phyloP scores from a whole-genome alignment of 495 filamentous ascomycete genomes.

The Lepidopterella palustris region DNA sequence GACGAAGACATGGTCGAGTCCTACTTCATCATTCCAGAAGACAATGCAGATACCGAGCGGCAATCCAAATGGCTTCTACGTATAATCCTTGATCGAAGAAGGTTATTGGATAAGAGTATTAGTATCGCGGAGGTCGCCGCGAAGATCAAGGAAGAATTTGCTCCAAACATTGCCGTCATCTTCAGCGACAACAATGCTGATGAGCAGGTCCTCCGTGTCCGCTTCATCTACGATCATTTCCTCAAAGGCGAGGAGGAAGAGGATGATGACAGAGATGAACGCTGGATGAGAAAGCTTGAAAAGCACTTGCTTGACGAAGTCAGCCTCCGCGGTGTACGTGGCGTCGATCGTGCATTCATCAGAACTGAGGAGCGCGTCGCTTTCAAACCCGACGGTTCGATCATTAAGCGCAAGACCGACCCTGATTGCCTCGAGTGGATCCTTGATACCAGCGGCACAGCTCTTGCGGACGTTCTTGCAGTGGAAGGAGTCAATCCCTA shows the following conservation, averaged over 20 bases:
- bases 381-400: constrained; percentile 56
- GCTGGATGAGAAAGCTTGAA: constrained; percentile 85
- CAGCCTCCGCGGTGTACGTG: constrained; percentile 80
- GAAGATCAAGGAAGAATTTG: constrained; percentile 80
- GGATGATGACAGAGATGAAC: constrained; percentile 74
- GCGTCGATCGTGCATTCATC: constrained; percentile 87
- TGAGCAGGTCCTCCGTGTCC: constrained; percentile 87
- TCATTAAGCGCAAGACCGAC: constrained; percentile 63
- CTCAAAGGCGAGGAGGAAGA: constrained; percentile 62
- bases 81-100: constrained; percentile 85
- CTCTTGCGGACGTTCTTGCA: constrained; percentile 71
- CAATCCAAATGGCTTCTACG: constrained; percentile 95
- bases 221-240: constrained; percentile 51
- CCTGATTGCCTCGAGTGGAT: constrained; percentile 82
- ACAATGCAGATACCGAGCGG: constrained; percentile 61
- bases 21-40: constrained; percentile 92
- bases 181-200: constrained; percentile 98
- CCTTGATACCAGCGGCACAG: constrained; percentile 85
- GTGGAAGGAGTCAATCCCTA: constrained; percentile 83
- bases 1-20: constrained; percentile 94
- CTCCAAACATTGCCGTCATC: constrained; percentile 82
- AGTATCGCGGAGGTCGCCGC: constrained; percentile 87
- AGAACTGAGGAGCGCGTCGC: constrained; percentile 66
- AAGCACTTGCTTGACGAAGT: constrained; percentile 84
- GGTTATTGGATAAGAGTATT: constrained; percentile 90